phyloP scores from a whole-genome alignment of 257 asterid species.

The Capsicum rhomboideum region DNA sequence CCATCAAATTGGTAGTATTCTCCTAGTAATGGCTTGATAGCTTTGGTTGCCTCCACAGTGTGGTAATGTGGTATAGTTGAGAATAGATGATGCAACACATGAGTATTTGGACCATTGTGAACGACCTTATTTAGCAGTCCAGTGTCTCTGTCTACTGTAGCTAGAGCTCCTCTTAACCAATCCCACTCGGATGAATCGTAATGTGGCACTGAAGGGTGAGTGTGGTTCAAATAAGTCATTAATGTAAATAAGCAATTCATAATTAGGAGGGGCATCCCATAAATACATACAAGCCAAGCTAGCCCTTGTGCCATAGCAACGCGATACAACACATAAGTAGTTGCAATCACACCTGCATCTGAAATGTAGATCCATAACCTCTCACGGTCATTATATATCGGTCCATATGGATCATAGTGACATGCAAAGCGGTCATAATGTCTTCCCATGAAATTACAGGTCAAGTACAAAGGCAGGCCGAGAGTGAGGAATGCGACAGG shows the following conservation, averaged over 20 bases:
- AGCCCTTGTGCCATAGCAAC: no score
- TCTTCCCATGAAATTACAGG: no score
- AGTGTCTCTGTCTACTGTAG: slow-evolving; percentile 8
- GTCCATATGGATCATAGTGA: no score
- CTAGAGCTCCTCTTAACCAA: slow-evolving; percentile 6
- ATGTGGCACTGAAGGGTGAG: neutral
- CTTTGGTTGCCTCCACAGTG: neutral
- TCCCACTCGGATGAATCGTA: slow-evolving; percentile 4
- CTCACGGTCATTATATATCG: no score
- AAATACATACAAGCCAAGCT: neutral
- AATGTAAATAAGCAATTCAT: neutral
- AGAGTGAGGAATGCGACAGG: no score
- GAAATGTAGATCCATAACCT: no score
- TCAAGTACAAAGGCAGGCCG: no score
- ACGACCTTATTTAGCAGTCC: neutral
- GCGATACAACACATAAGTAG: no score
- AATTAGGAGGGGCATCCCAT: neutral
- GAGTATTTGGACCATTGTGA: slow-evolving; percentile 1
- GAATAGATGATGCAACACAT: slow-evolving; percentile 1
- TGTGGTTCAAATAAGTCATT: neutral
- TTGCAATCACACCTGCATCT: no score
- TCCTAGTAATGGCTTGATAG: neutral
- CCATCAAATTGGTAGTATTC: slow-evolving; percentile 9
- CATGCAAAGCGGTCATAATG: no score
- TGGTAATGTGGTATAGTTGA: slow-evolving; percentile 6